These are phyloP conservation scores for Saccharomycopsis microspora DNA, from an alignment of 805 yeast genomes.

Conservation along the genomic window DNA sequence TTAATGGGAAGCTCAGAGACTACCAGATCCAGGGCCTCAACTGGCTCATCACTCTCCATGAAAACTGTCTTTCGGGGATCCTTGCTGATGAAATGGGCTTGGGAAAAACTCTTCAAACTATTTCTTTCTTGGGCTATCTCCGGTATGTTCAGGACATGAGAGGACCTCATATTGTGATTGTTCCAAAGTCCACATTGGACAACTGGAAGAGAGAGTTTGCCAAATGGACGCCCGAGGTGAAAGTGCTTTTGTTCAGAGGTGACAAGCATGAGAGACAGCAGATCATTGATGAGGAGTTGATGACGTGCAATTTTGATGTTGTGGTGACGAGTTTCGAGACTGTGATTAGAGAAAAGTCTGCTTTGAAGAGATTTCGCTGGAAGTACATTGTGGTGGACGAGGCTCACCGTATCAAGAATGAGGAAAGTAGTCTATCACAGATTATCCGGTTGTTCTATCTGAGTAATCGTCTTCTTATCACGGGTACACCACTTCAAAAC, in stretches of 20 bases:
- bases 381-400: slow-evolving; percentile 90
- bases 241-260: slow-evolving; percentile 79
- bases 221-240: slow-evolving; percentile 93
- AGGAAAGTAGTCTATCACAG: slow-evolving; percentile 84
- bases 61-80: slow-evolving; percentile 82
- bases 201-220: slow-evolving; percentile 94
- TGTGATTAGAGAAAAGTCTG: slow-evolving; percentile 80
- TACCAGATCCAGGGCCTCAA: slow-evolving; percentile 93
- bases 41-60: slow-evolving; percentile 85
- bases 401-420: slow-evolving; percentile 95
- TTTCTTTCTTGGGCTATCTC: slow-evolving; percentile 80
- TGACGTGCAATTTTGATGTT: slow-evolving; percentile 79
- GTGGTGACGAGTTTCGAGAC: slow-evolving; percentile 86
- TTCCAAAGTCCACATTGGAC: slow-evolving; percentile 91
- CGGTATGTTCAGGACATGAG: slow-evolving; percentile 66
- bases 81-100: slow-evolving; percentile 98
- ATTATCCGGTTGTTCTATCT: slow-evolving; percentile 85
- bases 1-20: slow-evolving; percentile 70
- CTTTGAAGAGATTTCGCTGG: slow-evolving; percentile 78
- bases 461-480: slow-evolving; percentile 70
- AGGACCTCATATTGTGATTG: slow-evolving; percentile 88
- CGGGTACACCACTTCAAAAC: slow-evolving; percentile 95
- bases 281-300: slow-evolving; percentile 44
- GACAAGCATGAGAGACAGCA: slow-evolving; percentile 67
- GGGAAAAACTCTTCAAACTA: slow-evolving; percentile 92